A percentile compares a stretch with the other conserved stretches of the same genome.
Conservation (phyloP, 805 yeast genomes). For the Cyberlindnera sargentensis region DNA sequence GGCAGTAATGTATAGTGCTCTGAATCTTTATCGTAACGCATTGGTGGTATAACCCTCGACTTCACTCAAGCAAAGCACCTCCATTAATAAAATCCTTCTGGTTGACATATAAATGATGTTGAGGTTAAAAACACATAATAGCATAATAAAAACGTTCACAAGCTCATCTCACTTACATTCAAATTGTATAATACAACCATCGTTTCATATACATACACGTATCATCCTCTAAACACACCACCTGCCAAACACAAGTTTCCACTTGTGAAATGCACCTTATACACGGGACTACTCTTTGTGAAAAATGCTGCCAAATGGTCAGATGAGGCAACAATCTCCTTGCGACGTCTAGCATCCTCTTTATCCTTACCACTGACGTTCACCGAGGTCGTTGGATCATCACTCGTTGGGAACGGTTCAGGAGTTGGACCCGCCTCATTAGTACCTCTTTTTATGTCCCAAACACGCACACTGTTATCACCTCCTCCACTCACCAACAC, state of each 20-base stretch:
- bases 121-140: not conserved
- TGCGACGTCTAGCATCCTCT: slow-evolving; percentile 44
- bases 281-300: slow-evolving; percentile 91
- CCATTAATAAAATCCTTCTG: too few species aligned
- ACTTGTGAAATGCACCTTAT: slow-evolving; percentile 86
- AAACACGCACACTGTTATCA: slow-evolving; percentile 86
- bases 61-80: too few species aligned
- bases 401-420: slow-evolving; percentile 46
- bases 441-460: slow-evolving; percentile 91
- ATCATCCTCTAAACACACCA: slow-evolving; percentile 56
- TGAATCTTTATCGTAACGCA: too few species aligned
- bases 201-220: not conserved
- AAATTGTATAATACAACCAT: not conserved
- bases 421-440: slow-evolving; percentile 73
- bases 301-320: slow-evolving; percentile 92
- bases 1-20: too few species aligned
- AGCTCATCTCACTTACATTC: not conserved
- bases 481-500: slow-evolving; percentile 89
- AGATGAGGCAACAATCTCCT: slow-evolving; percentile 71
- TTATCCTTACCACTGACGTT: slow-evolving; percentile 27
- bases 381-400: slow-evolving; percentile 15
- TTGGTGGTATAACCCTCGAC: too few species aligned
- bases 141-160: not conserved
- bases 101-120: too few species aligned
- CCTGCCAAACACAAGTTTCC: slow-evolving; percentile 88